phyloP scores from a whole-genome alignment of 2,329 filamentous ascomycete genomes.

The Aspergillus japonicus region DNA sequence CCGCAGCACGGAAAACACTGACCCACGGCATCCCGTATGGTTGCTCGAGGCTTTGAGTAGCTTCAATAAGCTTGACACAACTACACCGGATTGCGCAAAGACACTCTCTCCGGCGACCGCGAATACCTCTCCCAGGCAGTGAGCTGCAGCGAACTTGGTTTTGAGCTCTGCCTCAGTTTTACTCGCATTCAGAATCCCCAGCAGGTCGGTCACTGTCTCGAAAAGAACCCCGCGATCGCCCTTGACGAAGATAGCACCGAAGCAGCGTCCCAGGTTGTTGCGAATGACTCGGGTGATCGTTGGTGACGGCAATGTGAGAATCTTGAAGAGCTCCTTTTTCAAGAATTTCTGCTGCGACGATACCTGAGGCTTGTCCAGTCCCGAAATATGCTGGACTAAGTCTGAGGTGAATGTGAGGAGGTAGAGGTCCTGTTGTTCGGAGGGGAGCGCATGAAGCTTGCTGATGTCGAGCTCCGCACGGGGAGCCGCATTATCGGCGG shows the following conservation, averaged over 20 bases:
- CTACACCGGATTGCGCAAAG: slow-evolving; percentile 75
- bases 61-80: slow-evolving; percentile 71
- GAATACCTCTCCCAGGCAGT: slow-evolving; percentile 85
- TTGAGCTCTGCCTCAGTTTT: slow-evolving; percentile 78
- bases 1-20: slow-evolving; percentile 70
- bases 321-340: slow-evolving; percentile 91
- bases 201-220: slow-evolving; percentile 88
- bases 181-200: slow-evolving; percentile 67
- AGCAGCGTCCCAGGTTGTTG: slow-evolving; percentile 81
- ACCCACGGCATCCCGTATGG: slow-evolving; percentile 78
- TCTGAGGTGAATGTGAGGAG: slow-evolving; percentile 84
- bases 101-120: slow-evolving; percentile 91
- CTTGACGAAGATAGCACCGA: slow-evolving; percentile 76
- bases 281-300: slow-evolving; percentile 84
- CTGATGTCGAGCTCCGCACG: slow-evolving; percentile 73
- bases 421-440: slow-evolving; percentile 94
- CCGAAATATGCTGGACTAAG: slow-evolving; percentile 72
- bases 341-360: slow-evolving; percentile 86
- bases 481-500: slow-evolving; percentile 35
- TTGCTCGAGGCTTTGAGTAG: slow-evolving; percentile 74
- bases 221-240: slow-evolving; percentile 91
- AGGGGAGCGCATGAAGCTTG: slow-evolving; percentile 84
- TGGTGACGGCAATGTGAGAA: slow-evolving; percentile 78
- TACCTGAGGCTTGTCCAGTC: slow-evolving; percentile 72
- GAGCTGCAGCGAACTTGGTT: slow-evolving; percentile 81